Percentiles rank a stretch among this genome's conserved stretches.
These are phyloP conservation scores for Aspergillus fijiensis DNA, from an alignment of 2,329 filamentous ascomycete species.

Conservation along the genomic window DNA sequence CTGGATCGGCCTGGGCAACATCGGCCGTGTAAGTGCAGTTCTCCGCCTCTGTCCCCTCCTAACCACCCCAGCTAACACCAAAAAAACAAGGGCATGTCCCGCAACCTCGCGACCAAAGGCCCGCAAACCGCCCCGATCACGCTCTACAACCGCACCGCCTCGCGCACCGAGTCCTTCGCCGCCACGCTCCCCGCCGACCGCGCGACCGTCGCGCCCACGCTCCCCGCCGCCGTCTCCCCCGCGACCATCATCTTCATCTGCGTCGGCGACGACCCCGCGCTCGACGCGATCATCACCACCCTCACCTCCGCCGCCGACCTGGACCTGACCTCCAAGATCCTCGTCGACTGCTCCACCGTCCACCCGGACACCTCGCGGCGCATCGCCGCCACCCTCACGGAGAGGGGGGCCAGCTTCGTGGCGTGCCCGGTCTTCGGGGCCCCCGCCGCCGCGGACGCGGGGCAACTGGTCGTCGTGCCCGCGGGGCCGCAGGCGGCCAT, in stretches of 20 bases:
- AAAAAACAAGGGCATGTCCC: slow-evolving; percentile 68
- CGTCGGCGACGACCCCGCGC: slow-evolving; percentile 73
- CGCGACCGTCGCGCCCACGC: slow-evolving; percentile 61
- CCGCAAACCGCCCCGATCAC: slow-evolving; percentile 68
- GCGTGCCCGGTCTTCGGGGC: slow-evolving; percentile 60
- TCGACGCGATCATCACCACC: slow-evolving; percentile 60
- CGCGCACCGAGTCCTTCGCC: slow-evolving; percentile 64
- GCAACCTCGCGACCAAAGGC: slow-evolving; percentile 77
- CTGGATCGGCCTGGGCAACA: slow-evolving; percentile 84
- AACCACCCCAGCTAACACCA: background rate
- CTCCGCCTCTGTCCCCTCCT: background rate
- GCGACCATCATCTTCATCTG: slow-evolving; percentile 81
- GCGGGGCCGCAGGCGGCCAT: slow-evolving; percentile 64
- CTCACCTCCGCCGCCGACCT: slow-evolving; percentile 50
- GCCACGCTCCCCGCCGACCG: slow-evolving; percentile 61
- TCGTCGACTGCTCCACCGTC: slow-evolving; percentile 85
- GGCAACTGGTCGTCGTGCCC: slow-evolving; percentile 70
- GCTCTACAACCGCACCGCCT: slow-evolving; percentile 74
- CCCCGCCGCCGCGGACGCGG: slow-evolving; percentile 54
- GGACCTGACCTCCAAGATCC: slow-evolving; percentile 68
- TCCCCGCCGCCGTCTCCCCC: slow-evolving; percentile 64
- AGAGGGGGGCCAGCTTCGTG: slow-evolving; percentile 70
- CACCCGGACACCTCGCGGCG: slow-evolving; percentile 76
- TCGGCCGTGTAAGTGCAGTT: slow-evolving; percentile 68
- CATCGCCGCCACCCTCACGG: slow-evolving; percentile 57